These are phyloP conservation scores for Gryganskiella cystojenkinii DNA, from an alignment of 192 early-diverging fungal species.

Conservation along the genomic window DNA sequence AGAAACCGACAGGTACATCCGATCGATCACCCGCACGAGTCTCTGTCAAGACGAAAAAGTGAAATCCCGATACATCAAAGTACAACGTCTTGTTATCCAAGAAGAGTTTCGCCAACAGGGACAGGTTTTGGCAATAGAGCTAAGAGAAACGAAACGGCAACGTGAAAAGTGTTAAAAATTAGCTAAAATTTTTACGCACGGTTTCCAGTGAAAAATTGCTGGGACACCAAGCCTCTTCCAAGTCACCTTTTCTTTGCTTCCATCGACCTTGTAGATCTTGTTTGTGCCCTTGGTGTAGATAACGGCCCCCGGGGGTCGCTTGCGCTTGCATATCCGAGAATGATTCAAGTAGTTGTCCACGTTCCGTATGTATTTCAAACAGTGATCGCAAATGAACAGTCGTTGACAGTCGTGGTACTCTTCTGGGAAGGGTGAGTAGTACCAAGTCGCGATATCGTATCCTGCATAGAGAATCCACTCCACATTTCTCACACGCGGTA, in stretches of 20 bases:
- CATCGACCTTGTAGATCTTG: constrained; percentile 89
- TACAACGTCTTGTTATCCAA: constrained; percentile 97
- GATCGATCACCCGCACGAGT: constrained; percentile 50
- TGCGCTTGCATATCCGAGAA: constrained; percentile 67
- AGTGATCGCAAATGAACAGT: constrained; percentile 91
- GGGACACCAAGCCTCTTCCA: neutral
- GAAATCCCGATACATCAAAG: constrained; percentile 92
- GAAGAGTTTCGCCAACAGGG: constrained; percentile 93
- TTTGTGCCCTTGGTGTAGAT: constrained; percentile 81
- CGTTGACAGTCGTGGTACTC: constrained; percentile 79
- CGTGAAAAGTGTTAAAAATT: neutral
- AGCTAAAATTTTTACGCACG: neutral
- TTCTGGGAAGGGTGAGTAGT: constrained; percentile 92
- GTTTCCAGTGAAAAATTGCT: constrained; percentile 5
- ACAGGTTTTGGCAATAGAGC: constrained; percentile 96
- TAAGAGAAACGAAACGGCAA: constrained; percentile 38
- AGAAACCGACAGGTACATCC: constrained; percentile 89
- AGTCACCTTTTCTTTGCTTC: constrained; percentile 80
- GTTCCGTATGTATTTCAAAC: constrained; percentile 93
- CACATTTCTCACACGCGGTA: constrained; percentile 52
- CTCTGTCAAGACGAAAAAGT: constrained; percentile 92
- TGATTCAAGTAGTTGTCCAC: constrained; percentile 56
- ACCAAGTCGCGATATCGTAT: constrained; percentile 94
- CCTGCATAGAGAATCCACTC: constrained; percentile 75
- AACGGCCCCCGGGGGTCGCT: constrained; percentile 79